Evolutionary conservation across 139 green algal genomes (phyloP).

Genomic region (Haematococcus sp.): DNA sequence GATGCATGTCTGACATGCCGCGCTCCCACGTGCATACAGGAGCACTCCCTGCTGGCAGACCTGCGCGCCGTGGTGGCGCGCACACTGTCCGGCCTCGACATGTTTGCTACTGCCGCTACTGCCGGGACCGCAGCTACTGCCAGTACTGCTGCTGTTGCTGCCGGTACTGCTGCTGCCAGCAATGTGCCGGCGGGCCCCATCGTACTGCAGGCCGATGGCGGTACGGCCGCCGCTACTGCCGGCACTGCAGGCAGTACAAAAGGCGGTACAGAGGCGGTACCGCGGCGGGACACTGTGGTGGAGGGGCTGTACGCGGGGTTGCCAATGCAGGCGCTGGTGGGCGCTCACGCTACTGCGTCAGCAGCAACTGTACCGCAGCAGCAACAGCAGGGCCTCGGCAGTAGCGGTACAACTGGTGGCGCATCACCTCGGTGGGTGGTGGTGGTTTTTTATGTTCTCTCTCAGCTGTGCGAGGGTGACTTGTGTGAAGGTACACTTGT

Average conservation of each 20-base stretch:
- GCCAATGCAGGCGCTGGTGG: constrained; percentile 17
- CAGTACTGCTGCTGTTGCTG: neutral
- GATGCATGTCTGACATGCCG: neutral
- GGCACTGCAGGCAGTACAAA: neutral
- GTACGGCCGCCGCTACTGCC: neutral
- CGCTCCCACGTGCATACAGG: constrained; percentile 27
- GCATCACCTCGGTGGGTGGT: no score
- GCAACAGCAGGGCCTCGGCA: neutral
- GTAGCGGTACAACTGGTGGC: neutral
- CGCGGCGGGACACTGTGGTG: constrained; percentile 6
- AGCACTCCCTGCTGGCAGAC: constrained; percentile 87
- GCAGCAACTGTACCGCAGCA: neutral
- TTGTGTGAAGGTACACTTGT: no score
- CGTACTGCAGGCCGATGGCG: neutral
- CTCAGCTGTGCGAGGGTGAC: no score
- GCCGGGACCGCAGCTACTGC: neutral
- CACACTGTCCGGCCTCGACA: constrained; percentile 84
- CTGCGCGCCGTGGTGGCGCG: constrained; percentile 80
- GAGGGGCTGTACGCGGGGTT: constrained; percentile 75
- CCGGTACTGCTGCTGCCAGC: neutral
- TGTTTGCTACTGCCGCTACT: constrained; percentile 60
- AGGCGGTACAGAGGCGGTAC: neutral
- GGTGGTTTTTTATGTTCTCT: no score
- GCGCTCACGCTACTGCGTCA: neutral
- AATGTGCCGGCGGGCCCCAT: neutral